phyloP scores from a whole-genome alignment of 306 rosid species.

The Fragaria iinumae region DNA sequence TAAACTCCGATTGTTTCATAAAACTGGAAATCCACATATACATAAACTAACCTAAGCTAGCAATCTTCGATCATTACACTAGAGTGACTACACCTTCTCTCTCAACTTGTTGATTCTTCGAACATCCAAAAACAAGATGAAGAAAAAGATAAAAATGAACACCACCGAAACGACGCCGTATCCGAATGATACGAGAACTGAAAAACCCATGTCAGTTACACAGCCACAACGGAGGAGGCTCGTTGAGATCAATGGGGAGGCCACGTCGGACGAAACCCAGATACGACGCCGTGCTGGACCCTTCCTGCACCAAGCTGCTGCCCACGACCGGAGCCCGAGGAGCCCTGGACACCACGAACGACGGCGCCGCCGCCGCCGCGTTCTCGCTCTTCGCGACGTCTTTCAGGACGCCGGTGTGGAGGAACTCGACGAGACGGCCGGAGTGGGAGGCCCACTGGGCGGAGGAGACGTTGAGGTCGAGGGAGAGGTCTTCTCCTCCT shows the following conservation, averaged over 20 bases:
- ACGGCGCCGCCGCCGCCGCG: not conserved
- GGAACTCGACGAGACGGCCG: constrained; percentile 54
- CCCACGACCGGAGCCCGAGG: not conserved
- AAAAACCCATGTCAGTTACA: too few species aligned
- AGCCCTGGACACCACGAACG: not conserved
- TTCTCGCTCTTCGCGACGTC: constrained; percentile 25
- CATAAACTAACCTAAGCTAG: not conserved
- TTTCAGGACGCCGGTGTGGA: constrained; percentile 49
- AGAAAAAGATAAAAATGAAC: not conserved
- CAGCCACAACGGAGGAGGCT: constrained; percentile 93
- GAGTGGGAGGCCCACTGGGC: constrained; percentile 47
- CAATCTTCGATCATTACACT: not conserved
- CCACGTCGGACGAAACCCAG: constrained; percentile 76
- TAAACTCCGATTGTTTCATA: not conserved
- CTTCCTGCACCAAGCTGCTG: constrained; percentile 5
- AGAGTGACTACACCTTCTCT: not conserved
- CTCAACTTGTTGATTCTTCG: not conserved
- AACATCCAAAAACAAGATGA: not conserved
- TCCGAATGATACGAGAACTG: too few species aligned
- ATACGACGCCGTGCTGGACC: constrained; percentile 50
- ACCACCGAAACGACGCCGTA: not conserved
- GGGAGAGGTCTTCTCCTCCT: constrained; percentile 28
- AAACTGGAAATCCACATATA: not conserved
- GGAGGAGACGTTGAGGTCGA: constrained; percentile 64
- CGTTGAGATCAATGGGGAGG: constrained; percentile 77